These are phyloP conservation scores for Alternaria arborescens DNA, from an alignment of 2,329 filamentous ascomycete species.

Conservation along the genomic window DNA sequence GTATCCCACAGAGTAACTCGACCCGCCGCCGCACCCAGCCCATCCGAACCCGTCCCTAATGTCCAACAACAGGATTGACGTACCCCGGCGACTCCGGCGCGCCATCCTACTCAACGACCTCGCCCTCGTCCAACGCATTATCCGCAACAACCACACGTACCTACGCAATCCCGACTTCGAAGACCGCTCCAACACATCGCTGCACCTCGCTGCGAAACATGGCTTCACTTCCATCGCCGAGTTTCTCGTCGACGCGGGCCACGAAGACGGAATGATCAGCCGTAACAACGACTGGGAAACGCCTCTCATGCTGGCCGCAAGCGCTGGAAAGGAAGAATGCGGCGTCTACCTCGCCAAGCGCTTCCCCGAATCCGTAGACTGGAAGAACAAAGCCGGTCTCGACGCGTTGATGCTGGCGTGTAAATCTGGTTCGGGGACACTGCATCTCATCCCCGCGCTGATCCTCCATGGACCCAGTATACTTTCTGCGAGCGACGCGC, in stretches of 20 bases:
- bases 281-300: slow-evolving; percentile 84
- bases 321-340: slow-evolving; percentile 73
- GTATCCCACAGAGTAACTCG: neutral
- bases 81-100: slow-evolving; percentile 78
- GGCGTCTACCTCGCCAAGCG: slow-evolving; percentile 74
- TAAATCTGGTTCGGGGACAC: slow-evolving; percentile 49
- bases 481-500: slow-evolving; percentile 61
- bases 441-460: slow-evolving; percentile 55
- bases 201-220: slow-evolving; percentile 80
- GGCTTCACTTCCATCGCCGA: slow-evolving; percentile 75
- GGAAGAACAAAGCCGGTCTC: slow-evolving; percentile 72
- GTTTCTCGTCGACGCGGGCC: slow-evolving; percentile 75
- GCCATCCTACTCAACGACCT: slow-evolving; percentile 80
- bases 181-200: slow-evolving; percentile 79
- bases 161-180: slow-evolving; percentile 82
- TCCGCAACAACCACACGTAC: slow-evolving; percentile 73
- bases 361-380: slow-evolving; percentile 69
- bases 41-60: slow-evolving; percentile 1
- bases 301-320: slow-evolving; percentile 79
- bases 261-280: slow-evolving; percentile 76
- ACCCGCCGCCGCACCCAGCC: neutral
- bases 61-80: slow-evolving; percentile 70
- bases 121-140: slow-evolving; percentile 77
- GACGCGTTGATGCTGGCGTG: slow-evolving; percentile 65
- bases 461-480: slow-evolving; percentile 43